Evolutionary conservation across 768 basidiomycete genomes (phyloP).

Genomic region (Dendrothele bispora): DNA sequence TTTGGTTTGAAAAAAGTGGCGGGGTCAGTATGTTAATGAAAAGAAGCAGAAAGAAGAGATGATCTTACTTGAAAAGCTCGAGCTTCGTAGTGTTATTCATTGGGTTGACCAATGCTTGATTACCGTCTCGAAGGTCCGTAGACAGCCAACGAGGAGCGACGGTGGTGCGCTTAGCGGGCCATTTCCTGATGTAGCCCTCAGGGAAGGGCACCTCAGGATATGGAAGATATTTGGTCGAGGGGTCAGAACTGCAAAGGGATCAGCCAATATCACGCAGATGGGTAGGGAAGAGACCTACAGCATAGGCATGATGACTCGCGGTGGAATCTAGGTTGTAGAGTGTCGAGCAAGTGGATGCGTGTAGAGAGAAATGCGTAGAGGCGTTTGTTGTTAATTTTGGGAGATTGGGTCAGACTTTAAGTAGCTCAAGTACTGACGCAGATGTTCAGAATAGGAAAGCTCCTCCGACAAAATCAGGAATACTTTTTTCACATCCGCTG

Average conservation of each 20-base stretch:
- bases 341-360: not conserved
- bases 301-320: slow-evolving; percentile 58
- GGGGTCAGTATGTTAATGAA: slow-evolving; percentile 64
- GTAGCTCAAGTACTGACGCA: too few relatives aligned
- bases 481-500: too few relatives aligned
- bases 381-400: too few relatives aligned
- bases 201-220: slow-evolving; percentile 64
- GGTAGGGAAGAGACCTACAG: slow-evolving; percentile 33
- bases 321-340: too few relatives aligned
- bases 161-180: slow-evolving; percentile 66
- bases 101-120: slow-evolving; percentile 81
- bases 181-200: slow-evolving; percentile 51
- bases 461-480: too few relatives aligned
- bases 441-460: too few relatives aligned
- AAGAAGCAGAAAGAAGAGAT: slow-evolving; percentile 26
- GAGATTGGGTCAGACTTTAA: too few relatives aligned
- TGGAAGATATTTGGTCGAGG: slow-evolving; percentile 69
- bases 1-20: too few relatives aligned
- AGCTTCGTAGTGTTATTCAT: slow-evolving; percentile 71
- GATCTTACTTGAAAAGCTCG: slow-evolving; percentile 45
- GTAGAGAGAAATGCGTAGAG: not conserved
- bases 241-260: slow-evolving; percentile 47
- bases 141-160: slow-evolving; percentile 78
- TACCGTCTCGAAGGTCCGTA: slow-evolving; percentile 83
- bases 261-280: slow-evolving; percentile 5